A percentile compares a stretch with the other conserved stretches of the same genome.
phyloP scores from a whole-genome alignment of 768 basidiomycete species.

The Russula brevipes region DNA sequence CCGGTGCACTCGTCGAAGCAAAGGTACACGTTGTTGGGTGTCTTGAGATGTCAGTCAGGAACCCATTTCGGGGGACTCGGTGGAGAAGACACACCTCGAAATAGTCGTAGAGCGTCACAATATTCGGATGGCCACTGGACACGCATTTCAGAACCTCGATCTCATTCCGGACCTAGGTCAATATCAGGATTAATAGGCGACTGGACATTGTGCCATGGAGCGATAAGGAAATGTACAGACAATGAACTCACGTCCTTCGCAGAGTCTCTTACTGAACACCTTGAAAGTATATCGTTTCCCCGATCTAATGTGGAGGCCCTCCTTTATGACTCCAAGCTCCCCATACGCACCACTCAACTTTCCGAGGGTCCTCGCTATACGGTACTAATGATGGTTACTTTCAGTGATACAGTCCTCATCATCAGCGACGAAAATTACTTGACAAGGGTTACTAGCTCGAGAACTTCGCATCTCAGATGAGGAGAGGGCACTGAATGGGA shows the following conservation, averaged over 20 bases:
- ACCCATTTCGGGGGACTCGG: constrained; percentile 1
- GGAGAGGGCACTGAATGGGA: too few species aligned
- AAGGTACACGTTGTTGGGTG: constrained; percentile 88
- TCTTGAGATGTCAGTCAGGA: constrained; percentile 42
- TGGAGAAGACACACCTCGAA: constrained; percentile 62
- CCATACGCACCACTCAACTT: constrained; percentile 44
- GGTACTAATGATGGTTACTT: constrained; percentile 47
- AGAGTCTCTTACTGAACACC: constrained; percentile 98
- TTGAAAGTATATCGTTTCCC: constrained; percentile 97
- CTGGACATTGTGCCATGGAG: too few species aligned
- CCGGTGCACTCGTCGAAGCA: constrained; percentile 96
- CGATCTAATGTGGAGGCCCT: constrained; percentile 91
- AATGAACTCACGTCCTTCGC: constrained; percentile 98
- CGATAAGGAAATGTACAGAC: constrained; percentile 40
- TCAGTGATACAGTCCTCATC: constrained; percentile 1
- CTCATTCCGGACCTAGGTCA: constrained; percentile 82
- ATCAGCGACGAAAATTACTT: constrained; percentile 31
- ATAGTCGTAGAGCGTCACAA: constrained; percentile 93
- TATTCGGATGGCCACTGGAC: constrained; percentile 83
- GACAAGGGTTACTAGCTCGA: constrained; percentile 43
- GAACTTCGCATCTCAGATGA: constrained; percentile 30
- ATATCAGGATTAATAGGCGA: constrained; percentile 11
- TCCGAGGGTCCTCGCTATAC: constrained; percentile 81
- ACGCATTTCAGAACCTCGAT: constrained; percentile 91
- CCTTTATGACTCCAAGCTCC: constrained; percentile 92